phyloP scores from a whole-genome alignment of 176 grass and related monocot genomes.

The Zoysia pacifica region DNA sequence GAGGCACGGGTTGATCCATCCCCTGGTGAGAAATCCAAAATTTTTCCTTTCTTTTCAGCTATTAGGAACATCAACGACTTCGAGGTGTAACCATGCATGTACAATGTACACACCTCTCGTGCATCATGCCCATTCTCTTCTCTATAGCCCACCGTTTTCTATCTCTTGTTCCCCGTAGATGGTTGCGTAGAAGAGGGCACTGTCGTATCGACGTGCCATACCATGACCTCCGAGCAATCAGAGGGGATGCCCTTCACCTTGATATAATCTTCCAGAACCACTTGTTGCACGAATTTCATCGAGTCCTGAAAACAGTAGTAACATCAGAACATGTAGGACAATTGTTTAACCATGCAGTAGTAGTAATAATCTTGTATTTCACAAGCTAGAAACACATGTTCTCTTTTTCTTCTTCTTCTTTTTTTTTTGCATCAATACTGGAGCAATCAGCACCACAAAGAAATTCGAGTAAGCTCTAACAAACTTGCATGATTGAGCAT shows the following conservation, averaged over 20 bases:
- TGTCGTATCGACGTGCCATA: conserved; percentile 45
- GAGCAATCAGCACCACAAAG: neutral
- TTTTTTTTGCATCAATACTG: neutral
- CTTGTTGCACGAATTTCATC: conserved; percentile 62
- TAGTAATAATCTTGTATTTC: neutral
- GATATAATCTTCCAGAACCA: conserved; percentile 57
- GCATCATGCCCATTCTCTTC: conserved; percentile 24
- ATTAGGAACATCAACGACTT: conserved; percentile 39
- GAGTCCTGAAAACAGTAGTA: conserved; percentile 55
- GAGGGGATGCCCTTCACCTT: conserved; percentile 67
- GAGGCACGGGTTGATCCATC: conserved; percentile 26
- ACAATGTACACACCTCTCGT: conserved; percentile 42
- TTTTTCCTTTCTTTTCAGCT: conserved; percentile 43
- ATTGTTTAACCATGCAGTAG: neutral
- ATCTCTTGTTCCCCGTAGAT: conserved; percentile 33
- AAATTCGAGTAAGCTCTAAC: conserved; percentile 8
- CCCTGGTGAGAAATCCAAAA: conserved; percentile 46
- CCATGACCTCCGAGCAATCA: conserved; percentile 61
- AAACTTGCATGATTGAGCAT: conserved; percentile 43
- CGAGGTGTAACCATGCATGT: conserved; percentile 42
- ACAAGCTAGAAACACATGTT: neutral
- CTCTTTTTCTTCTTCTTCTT: too few species aligned
- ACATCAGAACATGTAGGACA: conserved; percentile 2
- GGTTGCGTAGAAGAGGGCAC: neutral
- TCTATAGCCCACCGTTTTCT: conserved; percentile 28